Evolutionary conservation across 108 stramenopile species (phyloP), one percentile per base, ranked within the genome.

Genomic region (Fistulifera pelliculosa): DNA sequence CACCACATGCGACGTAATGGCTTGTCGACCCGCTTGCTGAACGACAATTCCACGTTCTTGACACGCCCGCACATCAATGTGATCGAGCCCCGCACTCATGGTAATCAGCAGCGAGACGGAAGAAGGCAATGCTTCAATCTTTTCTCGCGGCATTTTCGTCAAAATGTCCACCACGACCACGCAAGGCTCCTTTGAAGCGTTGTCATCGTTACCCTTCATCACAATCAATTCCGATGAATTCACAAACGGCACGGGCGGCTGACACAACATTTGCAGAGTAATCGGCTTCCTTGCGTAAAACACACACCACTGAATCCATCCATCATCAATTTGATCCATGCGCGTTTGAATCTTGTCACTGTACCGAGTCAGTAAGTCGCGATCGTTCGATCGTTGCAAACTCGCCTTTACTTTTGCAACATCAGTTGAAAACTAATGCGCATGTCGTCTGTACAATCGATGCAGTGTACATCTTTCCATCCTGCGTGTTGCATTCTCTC

Each of bases 281-380:
- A 47, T 10, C 6, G 44, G 44, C 21, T 47, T 47, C 6, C 44
- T 3, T 8, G 6, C 70, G 38, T 67, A 61, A 42, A 79, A 64
- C 38, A 79, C 58, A 52, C 78, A 73, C 78, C 78, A 79, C 39
- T 69, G 65, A 62, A 79, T 73, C 47, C 75, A 61, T 25, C 78
- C 78, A 35, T 71, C 70, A 41, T 79, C 78, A 22, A 71, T 67
- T 49, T 75, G 73, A 2, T 57, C 63, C 24, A 79, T 69, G 14
- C 74, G 74, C 13, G 45, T 51, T 39, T 62, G 58, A 51, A 79
- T 56, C 26, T 60, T 67, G 13, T 55, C 38, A 25, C 67, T 48
- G 39, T 79, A 68, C 35, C 54, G 73, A 59, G 56, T 43, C 38
- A 79, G 55, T 2, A 69, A 38, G 1, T 58, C 63, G 19, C 50